Evolutionary conservation across 2,329 filamentous ascomycete species (phyloP), one percentile per base, ranked within the genome.

Genomic region (Tolypocladium tundrense): DNA sequence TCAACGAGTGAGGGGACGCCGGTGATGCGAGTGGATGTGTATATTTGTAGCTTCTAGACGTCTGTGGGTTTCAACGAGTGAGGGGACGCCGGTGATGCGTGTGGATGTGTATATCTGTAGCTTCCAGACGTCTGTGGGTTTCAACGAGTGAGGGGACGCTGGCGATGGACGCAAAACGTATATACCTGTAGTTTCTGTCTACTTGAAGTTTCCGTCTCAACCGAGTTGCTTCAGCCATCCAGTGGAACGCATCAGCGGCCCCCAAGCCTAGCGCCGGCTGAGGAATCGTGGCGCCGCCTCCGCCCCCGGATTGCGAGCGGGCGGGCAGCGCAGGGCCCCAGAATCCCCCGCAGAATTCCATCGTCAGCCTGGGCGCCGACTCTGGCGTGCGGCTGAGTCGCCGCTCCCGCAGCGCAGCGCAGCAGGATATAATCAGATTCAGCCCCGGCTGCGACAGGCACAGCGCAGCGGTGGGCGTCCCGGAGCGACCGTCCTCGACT

Each of bases 1-100:
- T 81, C 64, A 69, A 76, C 59, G 76, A 81, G 67, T 64, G 50
- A 50, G 24, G 3, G 24, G 3, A 24, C 21, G 21, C 24, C 2
- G 24, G 24, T 27, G 24, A 3, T 27, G 24, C 24, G 3, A 2
- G 24, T 27, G 3, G 24, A 27, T n/a, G 42, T 27, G 24, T 27
- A 27, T 27, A 27, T 27, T 3, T 27, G 24, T 27, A 3, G 24
- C 24, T 27, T 27, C 24, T 27, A 27, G 24, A 27, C 24, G 24
- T 27, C 24, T 27, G 24, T 27, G 24, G 24, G 2, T 4, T 4
- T 3, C 53, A 19, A 21, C 42, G 10, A 43, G 42, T 19, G 16
- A 7, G 24, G 24, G 24, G 24, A 27, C 3, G 24, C 24, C 3
- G 24, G 24, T 21, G 41, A 42, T n/a, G 41, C 27, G 59, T 2